Percentiles rank a stretch among this genome's conserved stretches.
Conservation (phyloP, 2,329 filamentous ascomycete genomes). For the Scedosporium minutisporum region DNA sequence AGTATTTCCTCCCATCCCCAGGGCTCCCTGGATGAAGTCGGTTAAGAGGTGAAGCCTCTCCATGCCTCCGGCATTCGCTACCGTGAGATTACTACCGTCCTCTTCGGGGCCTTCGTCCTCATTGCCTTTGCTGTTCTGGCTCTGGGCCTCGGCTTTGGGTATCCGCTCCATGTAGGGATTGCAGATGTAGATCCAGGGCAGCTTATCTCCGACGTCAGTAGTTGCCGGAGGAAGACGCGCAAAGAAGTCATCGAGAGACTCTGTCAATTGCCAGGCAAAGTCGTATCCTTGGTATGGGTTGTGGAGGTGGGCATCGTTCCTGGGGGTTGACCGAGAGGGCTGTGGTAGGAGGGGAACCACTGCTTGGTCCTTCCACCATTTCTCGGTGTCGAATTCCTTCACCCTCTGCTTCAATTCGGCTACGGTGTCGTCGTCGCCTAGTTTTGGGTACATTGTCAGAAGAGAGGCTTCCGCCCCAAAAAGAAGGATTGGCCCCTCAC, state of each 20-base stretch:
- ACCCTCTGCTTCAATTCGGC: constrained; percentile 38
- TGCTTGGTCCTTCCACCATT: constrained; percentile 35
- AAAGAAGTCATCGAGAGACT: constrained; percentile 57
- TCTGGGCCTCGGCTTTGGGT: constrained; percentile 21
- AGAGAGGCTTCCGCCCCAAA: not conserved
- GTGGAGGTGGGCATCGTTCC: constrained; percentile 28
- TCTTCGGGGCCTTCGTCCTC: constrained; percentile 40
- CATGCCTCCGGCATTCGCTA: constrained; percentile 43
- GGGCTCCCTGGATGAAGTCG: constrained; percentile 39
- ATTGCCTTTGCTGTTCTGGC: constrained; percentile 30
- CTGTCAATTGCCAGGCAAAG: constrained; percentile 53
- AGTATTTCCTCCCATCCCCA: constrained; percentile 22
- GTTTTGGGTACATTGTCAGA: not conserved
- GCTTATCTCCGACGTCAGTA: constrained; percentile 33
- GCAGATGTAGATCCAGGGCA: constrained; percentile 64
- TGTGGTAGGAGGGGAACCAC: constrained; percentile 5
- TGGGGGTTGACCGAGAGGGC: constrained; percentile 2
- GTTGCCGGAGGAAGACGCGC: constrained; percentile 57
- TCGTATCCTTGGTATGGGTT: constrained; percentile 48
- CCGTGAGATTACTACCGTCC: constrained; percentile 31
- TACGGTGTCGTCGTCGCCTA: constrained; percentile 46
- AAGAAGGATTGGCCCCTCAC: constrained; percentile 4
- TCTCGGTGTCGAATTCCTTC: constrained; percentile 35
- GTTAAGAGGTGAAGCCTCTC: constrained; percentile 37
- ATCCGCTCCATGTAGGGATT: constrained; percentile 47